Base-by-base conservation (phyloP, 352 stramenopile species). In the Globisporangium mamillatum region DNA sequence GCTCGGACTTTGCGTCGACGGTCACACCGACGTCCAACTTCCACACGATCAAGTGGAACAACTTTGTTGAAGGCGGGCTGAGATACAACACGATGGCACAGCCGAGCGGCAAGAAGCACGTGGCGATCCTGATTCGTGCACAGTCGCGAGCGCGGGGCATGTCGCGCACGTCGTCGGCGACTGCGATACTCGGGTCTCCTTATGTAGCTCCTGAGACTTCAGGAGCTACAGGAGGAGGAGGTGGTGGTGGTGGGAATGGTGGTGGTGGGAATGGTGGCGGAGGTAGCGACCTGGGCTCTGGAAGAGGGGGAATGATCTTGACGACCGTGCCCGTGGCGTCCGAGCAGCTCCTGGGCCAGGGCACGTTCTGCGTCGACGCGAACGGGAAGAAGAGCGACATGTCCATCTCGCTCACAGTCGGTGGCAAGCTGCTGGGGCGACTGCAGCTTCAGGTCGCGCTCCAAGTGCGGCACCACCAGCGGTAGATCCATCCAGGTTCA, bases 21-120 rank as follows among this genome's bases (percentile, higher is more conserved):
- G 59, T 84, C 56, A 82, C 80, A n/a, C 75, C 84, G 14, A 85
- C 81, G 14, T 88, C 85, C 41, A 93, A 91, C 67, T 91, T 91
- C 44, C 81, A 91, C 64, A 80, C 77, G 44, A 66, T 91, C 53
- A 80, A 86, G 32, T 93, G 82, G 85, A 84, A 89, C 60, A 73
- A 82, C 56, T 91, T 91, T 69, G 85, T 91, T 22, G 84, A 89
- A 53, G 69, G 76, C 60, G 85, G 85, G 0, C 68, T 93, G 38
- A 74, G 82, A 5, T 91, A 91, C 70, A 78, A 86, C 57, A 91
- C 83, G 4, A 80, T 81, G 57, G 80, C 79, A 20, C 69, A 67
- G 4, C 61, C 80, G 24, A 67, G 73, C 2, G 78, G 80, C 25
- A 80, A 77, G 60, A 91, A 91, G 74, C 85, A 93, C 64, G 80